Evolutionary conservation across 2,329 filamentous ascomycete genomes (phyloP).

Genomic region (Aspergillus niger): DNA sequence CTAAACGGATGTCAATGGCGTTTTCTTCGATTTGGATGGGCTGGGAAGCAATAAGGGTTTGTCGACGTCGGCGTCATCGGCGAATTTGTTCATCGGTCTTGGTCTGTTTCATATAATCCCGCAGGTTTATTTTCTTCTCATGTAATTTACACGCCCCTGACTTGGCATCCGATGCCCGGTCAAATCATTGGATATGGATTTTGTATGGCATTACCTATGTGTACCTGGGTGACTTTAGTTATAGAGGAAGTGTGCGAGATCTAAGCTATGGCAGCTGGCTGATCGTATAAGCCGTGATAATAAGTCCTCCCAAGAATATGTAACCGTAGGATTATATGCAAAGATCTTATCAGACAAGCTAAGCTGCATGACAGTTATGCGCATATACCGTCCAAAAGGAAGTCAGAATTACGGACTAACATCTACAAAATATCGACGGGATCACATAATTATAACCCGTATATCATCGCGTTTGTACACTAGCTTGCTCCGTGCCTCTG

Average conservation of each 20-base stretch:
- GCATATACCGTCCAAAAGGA: no score
- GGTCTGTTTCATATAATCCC: background rate
- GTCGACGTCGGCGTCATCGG: background rate
- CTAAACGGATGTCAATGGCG: background rate
- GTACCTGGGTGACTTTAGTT: background rate
- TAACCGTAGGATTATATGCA: no score
- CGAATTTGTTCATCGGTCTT: background rate
- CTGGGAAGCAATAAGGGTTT: background rate
- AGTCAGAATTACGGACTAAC: no score
- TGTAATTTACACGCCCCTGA: background rate
- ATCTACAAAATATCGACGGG: no score
- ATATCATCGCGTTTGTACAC: background rate
- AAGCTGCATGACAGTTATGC: no score
- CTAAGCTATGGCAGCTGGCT: no score
- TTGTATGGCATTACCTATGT: background rate
- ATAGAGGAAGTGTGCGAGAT: no score
- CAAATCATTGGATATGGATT: background rate
- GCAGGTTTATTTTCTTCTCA: background rate
- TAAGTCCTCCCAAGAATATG: no score
- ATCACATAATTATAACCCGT: background rate
- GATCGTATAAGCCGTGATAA: no score
- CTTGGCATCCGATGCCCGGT: background rate
- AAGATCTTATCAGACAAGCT: no score
- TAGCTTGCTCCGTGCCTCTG: background rate
- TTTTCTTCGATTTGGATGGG: background rate